phyloP scores from a whole-genome alignment of 768 basidiomycete species.

The Suillus clintonianus region DNA sequence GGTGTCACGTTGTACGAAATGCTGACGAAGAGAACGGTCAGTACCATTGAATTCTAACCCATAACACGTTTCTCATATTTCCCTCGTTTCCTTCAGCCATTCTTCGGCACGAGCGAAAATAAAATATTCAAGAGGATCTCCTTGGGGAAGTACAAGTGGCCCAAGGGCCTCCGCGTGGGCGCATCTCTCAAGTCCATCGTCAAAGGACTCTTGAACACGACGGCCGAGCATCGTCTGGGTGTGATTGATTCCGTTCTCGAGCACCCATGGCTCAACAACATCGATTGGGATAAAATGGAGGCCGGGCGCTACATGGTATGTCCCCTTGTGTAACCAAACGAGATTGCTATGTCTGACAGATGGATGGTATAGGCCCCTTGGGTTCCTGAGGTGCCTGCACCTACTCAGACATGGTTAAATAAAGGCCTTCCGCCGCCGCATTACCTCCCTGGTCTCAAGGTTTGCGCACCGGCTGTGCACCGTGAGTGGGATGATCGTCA shows the following conservation, averaged over 20 bases:
- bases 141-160: slow-evolving; percentile 40
- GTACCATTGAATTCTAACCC: slow-evolving; percentile 12
- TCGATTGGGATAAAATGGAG: slow-evolving; percentile 51
- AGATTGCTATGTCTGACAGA: background rate
- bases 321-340: slow-evolving; percentile 2
- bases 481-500: slow-evolving; percentile 41
- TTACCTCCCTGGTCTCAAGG: slow-evolving; percentile 41
- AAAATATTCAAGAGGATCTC: slow-evolving; percentile 25
- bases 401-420: slow-evolving; percentile 39
- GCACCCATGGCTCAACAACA: slow-evolving; percentile 47
- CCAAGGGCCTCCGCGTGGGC: slow-evolving; percentile 36
- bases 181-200: slow-evolving; percentile 45
- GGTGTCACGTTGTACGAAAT: slow-evolving; percentile 57
- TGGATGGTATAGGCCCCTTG: slow-evolving; percentile 42
- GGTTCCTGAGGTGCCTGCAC: slow-evolving; percentile 32
- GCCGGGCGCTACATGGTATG: slow-evolving; percentile 47
- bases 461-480: slow-evolving; percentile 35
- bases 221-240: slow-evolving; percentile 40
- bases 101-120: slow-evolving; percentile 23
- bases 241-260: slow-evolving; percentile 32
- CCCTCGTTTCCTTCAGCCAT: background rate
- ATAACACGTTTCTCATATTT: background rate
- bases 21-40: slow-evolving; percentile 38
- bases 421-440: slow-evolving; percentile 37
- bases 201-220: slow-evolving; percentile 37